Evolutionary conservation across 2,329 filamentous ascomycete species (phyloP).

Genomic region (Gnomoniopsis smithogilvyi): DNA sequence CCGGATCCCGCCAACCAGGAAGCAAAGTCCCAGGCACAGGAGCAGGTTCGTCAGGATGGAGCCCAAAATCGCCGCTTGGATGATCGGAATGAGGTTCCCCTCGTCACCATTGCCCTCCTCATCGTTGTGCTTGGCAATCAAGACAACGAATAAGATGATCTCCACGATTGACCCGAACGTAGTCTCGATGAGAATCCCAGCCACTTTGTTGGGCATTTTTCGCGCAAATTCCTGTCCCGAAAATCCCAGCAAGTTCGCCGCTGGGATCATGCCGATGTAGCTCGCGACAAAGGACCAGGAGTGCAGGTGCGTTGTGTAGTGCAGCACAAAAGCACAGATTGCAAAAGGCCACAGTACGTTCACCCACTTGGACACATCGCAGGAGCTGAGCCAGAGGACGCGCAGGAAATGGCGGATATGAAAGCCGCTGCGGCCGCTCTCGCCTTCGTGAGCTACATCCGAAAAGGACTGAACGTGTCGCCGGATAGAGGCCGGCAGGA

Average conservation of each 20-base stretch:
- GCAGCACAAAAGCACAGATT: not conserved
- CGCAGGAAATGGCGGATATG: not conserved
- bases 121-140: not conserved
- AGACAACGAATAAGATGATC: not conserved
- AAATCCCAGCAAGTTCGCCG: not conserved
- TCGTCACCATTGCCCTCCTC: constrained; percentile 4
- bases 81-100: constrained; percentile 1
- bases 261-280: not conserved
- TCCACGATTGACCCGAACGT: not conserved
- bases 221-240: not conserved
- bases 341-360: not conserved
- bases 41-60: not conserved
- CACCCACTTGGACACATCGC: not conserved
- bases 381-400: not conserved
- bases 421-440: not conserved
- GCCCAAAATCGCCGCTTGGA: not conserved
- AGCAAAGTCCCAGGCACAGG: not conserved
- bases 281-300: not conserved
- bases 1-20: not conserved
- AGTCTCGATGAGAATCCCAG: not conserved
- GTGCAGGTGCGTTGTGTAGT: not conserved
- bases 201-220: not conserved
- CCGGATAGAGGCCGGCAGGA: not conserved
- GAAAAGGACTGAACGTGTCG: not conserved
- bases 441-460: not conserved